Evolutionary conservation across 2,329 filamentous ascomycete genomes (phyloP).

Genomic region (Xylaria sp.): DNA sequence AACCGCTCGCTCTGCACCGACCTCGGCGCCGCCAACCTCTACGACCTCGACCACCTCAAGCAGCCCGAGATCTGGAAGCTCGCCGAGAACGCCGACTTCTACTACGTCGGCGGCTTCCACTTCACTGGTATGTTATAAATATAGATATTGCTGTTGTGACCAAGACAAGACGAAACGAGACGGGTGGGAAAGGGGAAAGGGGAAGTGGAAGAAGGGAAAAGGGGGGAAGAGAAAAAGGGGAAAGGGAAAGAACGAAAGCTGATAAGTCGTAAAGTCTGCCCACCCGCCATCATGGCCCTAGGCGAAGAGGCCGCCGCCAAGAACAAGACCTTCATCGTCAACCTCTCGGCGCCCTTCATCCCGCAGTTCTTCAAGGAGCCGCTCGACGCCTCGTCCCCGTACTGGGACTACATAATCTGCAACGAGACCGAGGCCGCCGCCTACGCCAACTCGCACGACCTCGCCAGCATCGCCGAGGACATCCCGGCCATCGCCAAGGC

Average conservation of each 20-base stretch:
- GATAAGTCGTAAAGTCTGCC: conserved; percentile 78
- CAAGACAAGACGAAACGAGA: too few relatives aligned
- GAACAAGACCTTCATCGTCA: conserved; percentile 93
- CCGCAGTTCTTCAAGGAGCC: conserved; percentile 97
- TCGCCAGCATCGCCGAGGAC: conserved; percentile 61
- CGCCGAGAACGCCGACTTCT: conserved; percentile 87
- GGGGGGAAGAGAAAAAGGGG: too few relatives aligned
- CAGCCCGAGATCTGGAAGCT: conserved; percentile 90
- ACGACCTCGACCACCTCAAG: conserved; percentile 94
- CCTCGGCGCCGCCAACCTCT: conserved; percentile 95
- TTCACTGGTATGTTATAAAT: conserved; percentile 68
- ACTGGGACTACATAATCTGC: conserved; percentile 96
- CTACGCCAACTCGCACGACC: conserved; percentile 77
- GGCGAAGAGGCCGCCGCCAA: conserved; percentile 88
- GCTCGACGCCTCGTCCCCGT: conserved; percentile 84
- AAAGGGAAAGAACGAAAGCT: neutral
- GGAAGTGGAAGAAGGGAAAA: too few relatives aligned
- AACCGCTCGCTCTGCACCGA: conserved; percentile 96
- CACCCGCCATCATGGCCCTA: conserved; percentile 87
- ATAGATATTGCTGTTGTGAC: neutral
- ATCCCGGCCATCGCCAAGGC: conserved; percentile 86
- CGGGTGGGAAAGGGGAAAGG: too few relatives aligned
- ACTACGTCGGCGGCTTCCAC: conserved; percentile 97
- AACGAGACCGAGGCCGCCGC: conserved; percentile 95
- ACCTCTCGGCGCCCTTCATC: conserved; percentile 95